phyloP scores from a whole-genome alignment of 2,329 filamentous ascomycete genomes.

The Claviceps humidiphila region DNA sequence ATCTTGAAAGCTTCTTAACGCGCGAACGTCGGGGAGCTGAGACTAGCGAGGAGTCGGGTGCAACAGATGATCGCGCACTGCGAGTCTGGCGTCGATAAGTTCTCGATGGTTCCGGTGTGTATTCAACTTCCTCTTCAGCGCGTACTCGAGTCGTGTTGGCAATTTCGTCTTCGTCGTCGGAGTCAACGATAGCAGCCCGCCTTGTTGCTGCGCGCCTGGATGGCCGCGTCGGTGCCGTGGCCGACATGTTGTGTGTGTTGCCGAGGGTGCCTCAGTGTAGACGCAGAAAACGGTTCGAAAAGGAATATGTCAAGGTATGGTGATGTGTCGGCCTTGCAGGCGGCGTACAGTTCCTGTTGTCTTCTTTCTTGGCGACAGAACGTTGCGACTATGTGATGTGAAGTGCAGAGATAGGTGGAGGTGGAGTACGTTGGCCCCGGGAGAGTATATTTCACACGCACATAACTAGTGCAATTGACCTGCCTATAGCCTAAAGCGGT shows the following conservation, averaged over 20 bases:
- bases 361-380: neutral
- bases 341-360: neutral
- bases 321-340: too few relatives aligned
- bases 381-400: neutral
- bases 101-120: conserved; percentile 56
- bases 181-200: conserved; percentile 64
- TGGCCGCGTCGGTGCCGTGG: conserved; percentile 21
- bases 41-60: conserved; percentile 30
- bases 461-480: too few relatives aligned
- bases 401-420: neutral
- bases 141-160: conserved; percentile 37
- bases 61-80: conserved; percentile 27
- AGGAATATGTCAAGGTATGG: neutral
- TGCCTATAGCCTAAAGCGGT: too few relatives aligned
- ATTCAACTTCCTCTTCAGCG: conserved; percentile 61
- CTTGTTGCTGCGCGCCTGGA: conserved; percentile 39
- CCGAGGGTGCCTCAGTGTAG: neutral
- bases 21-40: conserved; percentile 29
- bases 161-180: conserved; percentile 60
- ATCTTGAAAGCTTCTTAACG: conserved; percentile 22
- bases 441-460: too few relatives aligned
- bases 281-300: neutral
- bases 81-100: conserved; percentile 39
- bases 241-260: conserved; percentile 15
- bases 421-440: conserved; percentile 9